These are phyloP conservation scores for Scenedesmus sp. DNA, from an alignment of 163 green algal species.

Conservation along the genomic window DNA sequence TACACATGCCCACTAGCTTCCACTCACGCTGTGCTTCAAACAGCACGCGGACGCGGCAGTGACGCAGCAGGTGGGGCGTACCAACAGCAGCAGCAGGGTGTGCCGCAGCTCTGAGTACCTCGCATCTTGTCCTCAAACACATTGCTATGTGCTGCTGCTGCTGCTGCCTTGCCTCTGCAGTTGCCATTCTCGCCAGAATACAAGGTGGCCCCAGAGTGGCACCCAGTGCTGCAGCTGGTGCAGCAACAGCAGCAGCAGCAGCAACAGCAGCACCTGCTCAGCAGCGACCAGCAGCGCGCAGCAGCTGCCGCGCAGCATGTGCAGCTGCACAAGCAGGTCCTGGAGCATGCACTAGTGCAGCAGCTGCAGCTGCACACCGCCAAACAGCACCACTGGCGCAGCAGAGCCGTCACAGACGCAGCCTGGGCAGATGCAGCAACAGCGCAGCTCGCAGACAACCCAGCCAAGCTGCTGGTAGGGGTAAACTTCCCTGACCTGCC, in stretches of 20 bases:
- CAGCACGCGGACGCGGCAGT: background rate
- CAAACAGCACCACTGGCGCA: background rate
- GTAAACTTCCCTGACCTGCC: constrained; percentile 56
- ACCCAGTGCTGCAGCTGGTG: constrained; percentile 35
- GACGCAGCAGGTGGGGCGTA: background rate
- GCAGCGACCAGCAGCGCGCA: background rate
- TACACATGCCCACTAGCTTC: background rate
- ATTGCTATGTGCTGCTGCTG: background rate
- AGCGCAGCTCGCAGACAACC: background rate
- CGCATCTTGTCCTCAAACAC: background rate
- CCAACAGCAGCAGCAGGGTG: background rate
- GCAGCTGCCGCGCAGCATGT: constrained; percentile 3
- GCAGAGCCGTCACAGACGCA: background rate
- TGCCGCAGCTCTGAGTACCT: background rate
- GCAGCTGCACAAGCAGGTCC: constrained; percentile 24
- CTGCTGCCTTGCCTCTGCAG: background rate
- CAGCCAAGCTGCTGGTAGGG: constrained; percentile 51
- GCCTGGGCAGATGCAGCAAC: background rate
- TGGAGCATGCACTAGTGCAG: constrained; percentile 23
- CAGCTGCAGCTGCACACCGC: constrained; percentile 30
- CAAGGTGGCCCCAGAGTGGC: constrained; percentile 51
- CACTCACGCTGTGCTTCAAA: background rate
- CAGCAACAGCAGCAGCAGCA: constrained; percentile 21
- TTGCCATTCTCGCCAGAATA: constrained; percentile 30
- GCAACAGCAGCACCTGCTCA: constrained; percentile 22